Percentiles rank a stretch among this genome's conserved stretches.
These are phyloP conservation scores for Calonectria montana DNA, from an alignment of 2,329 filamentous ascomycete genomes.

Conservation along the genomic window DNA sequence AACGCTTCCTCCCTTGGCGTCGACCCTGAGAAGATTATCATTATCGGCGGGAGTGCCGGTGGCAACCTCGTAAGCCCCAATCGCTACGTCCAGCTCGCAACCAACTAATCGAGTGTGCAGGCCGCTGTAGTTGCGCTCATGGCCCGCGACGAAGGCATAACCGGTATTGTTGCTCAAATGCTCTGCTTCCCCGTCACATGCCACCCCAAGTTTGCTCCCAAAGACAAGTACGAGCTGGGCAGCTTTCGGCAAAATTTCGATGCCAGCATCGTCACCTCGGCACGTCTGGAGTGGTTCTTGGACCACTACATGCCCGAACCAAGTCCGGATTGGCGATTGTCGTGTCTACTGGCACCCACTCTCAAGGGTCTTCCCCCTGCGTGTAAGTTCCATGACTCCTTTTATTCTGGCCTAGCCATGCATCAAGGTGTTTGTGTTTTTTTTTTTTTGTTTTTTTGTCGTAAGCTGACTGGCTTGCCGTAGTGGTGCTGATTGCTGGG, in stretches of 20 bases:
- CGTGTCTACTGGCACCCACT: conserved; percentile 47
- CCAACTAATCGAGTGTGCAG: conserved; percentile 23
- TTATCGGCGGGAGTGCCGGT: conserved; percentile 51
- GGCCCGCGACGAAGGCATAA: conserved; percentile 46
- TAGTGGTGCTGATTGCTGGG: conserved; percentile 51
- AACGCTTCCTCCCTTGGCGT: conserved; percentile 46
- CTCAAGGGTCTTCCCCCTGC: conserved; percentile 47
- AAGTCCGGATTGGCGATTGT: conserved; percentile 39
- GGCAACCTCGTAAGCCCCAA: conserved; percentile 46
- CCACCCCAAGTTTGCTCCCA: conserved; percentile 50
- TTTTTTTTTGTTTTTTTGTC: too few species aligned
- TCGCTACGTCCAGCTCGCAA: too few species aligned
- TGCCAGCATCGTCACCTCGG: conserved; percentile 44
- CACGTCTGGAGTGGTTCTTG: conserved; percentile 49
- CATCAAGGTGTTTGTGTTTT: background rate
- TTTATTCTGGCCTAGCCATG: too few species aligned
- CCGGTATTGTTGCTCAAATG: conserved; percentile 47
- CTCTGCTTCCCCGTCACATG: conserved; percentile 50
- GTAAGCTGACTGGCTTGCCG: background rate
- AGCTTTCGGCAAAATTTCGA: conserved; percentile 49
- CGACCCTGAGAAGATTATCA: conserved; percentile 49
- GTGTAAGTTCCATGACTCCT: conserved; percentile 40
- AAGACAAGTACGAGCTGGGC: conserved; percentile 48
- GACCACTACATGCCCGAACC: conserved; percentile 47
- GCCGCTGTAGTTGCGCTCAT: conserved; percentile 43